Conservation (phyloP, 106 monocot genomes). For the Iris macrosiphon region DNA sequence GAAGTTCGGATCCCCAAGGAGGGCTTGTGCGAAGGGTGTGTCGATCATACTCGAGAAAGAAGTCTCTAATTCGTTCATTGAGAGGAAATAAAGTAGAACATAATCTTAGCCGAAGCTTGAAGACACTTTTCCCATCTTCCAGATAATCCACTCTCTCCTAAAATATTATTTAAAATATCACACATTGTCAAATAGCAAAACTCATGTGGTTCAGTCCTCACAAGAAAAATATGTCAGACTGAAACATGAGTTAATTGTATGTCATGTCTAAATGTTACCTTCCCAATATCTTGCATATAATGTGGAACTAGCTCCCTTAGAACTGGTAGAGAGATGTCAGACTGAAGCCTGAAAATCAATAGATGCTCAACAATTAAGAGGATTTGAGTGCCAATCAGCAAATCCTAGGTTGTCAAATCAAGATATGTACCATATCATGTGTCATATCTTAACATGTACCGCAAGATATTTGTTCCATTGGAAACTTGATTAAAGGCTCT, state of each 20-base stretch:
- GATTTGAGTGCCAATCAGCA: neutral
- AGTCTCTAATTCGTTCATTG: slow-evolving; percentile 94
- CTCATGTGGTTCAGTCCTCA: too few relatives aligned
- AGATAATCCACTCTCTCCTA: slow-evolving; percentile 93
- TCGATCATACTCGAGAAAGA: slow-evolving; percentile 95
- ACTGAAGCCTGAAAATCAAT: slow-evolving; percentile 48
- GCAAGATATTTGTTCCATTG: too few relatives aligned
- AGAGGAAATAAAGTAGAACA: slow-evolving; percentile 86
- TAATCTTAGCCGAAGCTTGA: slow-evolving; percentile 67
- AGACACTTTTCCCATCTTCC: slow-evolving; percentile 95
- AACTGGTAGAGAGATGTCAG: slow-evolving; percentile 80
- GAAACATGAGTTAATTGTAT: too few relatives aligned
- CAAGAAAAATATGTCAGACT: too few relatives aligned
- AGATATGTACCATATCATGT: too few relatives aligned
- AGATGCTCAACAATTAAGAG: neutral
- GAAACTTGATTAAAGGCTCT: too few relatives aligned
- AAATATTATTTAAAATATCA: slow-evolving; percentile 12
- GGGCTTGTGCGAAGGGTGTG: slow-evolving; percentile 90
- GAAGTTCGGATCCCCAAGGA: slow-evolving; percentile 98
- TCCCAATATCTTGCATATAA: slow-evolving; percentile 88
- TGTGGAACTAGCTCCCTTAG: slow-evolving; percentile 81
- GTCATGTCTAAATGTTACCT: too few relatives aligned
- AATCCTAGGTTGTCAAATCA: too few relatives aligned
- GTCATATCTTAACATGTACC: too few relatives aligned
- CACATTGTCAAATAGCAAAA: neutral